Base-by-base conservation (phyloP, 2,329 filamentous ascomycete species). In the Aspergillus clavatus region DNA sequence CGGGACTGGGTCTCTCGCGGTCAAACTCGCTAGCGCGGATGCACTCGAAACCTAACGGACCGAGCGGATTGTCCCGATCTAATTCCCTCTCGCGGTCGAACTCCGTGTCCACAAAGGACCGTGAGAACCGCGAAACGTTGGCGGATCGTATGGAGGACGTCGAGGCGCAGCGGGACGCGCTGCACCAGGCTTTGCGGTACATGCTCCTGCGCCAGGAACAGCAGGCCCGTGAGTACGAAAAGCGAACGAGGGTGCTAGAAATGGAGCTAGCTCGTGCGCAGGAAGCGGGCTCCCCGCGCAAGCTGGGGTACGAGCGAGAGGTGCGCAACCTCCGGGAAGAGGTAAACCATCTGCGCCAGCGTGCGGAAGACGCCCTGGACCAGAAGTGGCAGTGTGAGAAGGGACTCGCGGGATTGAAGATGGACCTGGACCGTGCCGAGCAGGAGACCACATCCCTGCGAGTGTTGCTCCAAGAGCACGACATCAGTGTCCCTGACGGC, bases 371-470 rank as follows among this genome's bases (percentile, higher is more conserved):
- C 53, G 91, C 91, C 12, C 78, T 97, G 11, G 89, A 95, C 61
- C 87, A 95, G 60, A 97, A 97, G 69, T 97, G 88, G 84, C 86
- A 94, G 63, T 91, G 90, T 50, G 91, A 96, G 69, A 94, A 94
- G 70, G 89, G 89, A 14, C 74, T 97, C 2, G 79, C 82, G 42
- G 89, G 90, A 44, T 72, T 97, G 45, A 95, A 95, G 72, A 96
- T 95, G 86, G 91, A 97, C 62, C 80, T 98, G 33, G 93, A 97
- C 67, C 87, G 90, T 51, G 90, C 93, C 21, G 89, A 96, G 67
- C 87, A 93, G 64, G 93, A 98, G 70, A 95, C 95, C 23, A 75
- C 81, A 31, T 87, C 87, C n/a, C 77, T 98, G 31, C 83, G 88
- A 35, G 79, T 75, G 24, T 74, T 97, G 21, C 77, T 97, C 16